Conservation (phyloP, 495 filamentous ascomycete species). For the Penicillium riverlandense region DNA sequence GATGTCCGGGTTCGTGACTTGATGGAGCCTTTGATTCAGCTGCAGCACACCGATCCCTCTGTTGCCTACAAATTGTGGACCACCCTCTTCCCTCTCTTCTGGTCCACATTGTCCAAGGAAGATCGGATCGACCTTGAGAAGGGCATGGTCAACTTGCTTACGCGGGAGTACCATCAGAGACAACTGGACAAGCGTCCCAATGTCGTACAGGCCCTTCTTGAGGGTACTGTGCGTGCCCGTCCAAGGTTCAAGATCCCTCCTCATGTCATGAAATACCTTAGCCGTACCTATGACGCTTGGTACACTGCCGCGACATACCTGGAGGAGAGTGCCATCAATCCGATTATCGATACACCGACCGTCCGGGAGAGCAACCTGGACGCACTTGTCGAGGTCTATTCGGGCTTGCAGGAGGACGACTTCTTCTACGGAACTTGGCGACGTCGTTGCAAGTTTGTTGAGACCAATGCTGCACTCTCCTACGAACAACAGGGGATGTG, state of each 20-base stretch:
- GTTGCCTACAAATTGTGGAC: constrained; percentile 87
- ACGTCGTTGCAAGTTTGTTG: constrained; percentile 86
- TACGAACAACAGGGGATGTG: constrained; percentile 99
- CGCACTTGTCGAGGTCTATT: constrained; percentile 85
- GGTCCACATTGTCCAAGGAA: constrained; percentile 80
- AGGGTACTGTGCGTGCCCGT: constrained; percentile 71
- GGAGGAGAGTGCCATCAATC: constrained; percentile 75
- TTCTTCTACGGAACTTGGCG: constrained; percentile 98
- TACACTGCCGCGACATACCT: constrained; percentile 80
- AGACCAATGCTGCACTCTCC: constrained; percentile 92
- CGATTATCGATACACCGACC: constrained; percentile 71
- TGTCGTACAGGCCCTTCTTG: constrained; percentile 83
- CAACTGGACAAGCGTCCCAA: constrained; percentile 93
- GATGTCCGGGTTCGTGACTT: constrained; percentile 82
- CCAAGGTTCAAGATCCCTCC: constrained; percentile 88
- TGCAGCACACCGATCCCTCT: constrained; percentile 80
- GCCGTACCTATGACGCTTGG: constrained; percentile 89
- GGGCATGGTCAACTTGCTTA: constrained; percentile 76
- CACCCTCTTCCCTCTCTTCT: constrained; percentile 82
- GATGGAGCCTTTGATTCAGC: constrained; percentile 83
- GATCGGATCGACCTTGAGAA: constrained; percentile 88
- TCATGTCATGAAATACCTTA: constrained; percentile 90
- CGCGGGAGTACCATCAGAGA: constrained; percentile 89
- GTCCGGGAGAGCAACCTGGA: constrained; percentile 93
- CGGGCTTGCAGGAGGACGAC: constrained; percentile 85